Percentiles rank a stretch among this genome's conserved stretches.
phyloP scores from a whole-genome alignment of 331 rosid species.

The Stylosanthes scabra region DNA sequence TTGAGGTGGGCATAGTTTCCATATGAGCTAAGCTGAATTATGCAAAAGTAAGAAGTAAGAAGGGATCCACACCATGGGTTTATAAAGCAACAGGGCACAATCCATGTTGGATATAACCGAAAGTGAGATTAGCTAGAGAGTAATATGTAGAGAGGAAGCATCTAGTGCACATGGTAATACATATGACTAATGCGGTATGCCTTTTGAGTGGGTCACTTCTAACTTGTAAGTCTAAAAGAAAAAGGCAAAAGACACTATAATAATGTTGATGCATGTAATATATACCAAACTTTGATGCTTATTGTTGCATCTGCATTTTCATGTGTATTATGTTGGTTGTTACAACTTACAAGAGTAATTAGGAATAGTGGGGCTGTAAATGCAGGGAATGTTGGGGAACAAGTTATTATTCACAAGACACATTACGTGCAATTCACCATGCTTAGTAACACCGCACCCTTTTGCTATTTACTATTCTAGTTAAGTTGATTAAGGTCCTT shows the following conservation, averaged over 20 bases:
- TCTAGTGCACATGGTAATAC: slow-evolving; percentile 16
- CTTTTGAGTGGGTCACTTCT: slow-evolving; percentile 1
- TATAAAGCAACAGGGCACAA: slow-evolving; percentile 45
- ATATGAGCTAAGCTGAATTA: background rate
- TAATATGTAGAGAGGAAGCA: background rate
- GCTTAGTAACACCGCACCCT: background rate
- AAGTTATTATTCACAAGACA: slow-evolving; percentile 15
- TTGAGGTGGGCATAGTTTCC: too few species aligned
- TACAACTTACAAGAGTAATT: background rate
- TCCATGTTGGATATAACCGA: slow-evolving; percentile 46
- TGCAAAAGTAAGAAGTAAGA: background rate
- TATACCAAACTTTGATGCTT: slow-evolving; percentile 8
- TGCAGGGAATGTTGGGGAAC: slow-evolving; percentile 40
- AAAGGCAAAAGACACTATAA: background rate
- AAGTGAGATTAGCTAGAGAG: background rate
- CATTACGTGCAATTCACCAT: background rate
- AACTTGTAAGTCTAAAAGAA: background rate
- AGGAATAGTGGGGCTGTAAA: slow-evolving; percentile 29
- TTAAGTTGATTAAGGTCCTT: background rate
- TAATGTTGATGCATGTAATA: background rate
- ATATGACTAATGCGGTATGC: background rate
- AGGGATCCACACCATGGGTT: background rate
- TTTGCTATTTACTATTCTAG: background rate
- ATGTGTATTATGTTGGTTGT: slow-evolving; percentile 10
- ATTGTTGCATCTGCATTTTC: background rate